Evolutionary conservation across 331 rosid genomes (phyloP).

Genomic region (Rosa hybrid): DNA sequence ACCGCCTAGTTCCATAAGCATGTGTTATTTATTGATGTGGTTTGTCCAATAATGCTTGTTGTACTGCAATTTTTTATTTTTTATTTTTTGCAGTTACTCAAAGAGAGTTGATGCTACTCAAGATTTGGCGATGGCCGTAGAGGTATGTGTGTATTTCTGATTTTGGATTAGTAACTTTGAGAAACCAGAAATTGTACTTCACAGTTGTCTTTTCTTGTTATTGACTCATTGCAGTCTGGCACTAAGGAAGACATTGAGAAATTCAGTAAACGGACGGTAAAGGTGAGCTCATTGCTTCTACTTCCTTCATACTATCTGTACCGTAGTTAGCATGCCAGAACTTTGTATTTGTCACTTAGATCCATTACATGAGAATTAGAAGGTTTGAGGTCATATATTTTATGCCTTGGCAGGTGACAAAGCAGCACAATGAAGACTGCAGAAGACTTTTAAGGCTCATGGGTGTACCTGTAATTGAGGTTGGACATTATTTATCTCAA

Average conservation of each 20-base stretch:
- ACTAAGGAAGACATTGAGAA: conserved; percentile 94
- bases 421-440: conserved; percentile 96
- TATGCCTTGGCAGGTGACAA: conserved; percentile 70
- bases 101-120: conserved; percentile 86
- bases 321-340: neutral
- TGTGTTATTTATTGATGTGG: neutral
- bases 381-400: conserved; percentile 23
- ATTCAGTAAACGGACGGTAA: conserved; percentile 92
- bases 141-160: conserved; percentile 39
- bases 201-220: conserved; percentile 30
- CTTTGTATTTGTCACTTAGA: neutral
- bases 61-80: conserved; percentile 25
- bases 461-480: conserved; percentile 99
- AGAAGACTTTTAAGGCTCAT: conserved; percentile 83
- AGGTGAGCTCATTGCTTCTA: conserved; percentile 49
- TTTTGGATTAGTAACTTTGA: neutral
- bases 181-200: conserved; percentile 2
- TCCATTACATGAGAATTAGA: conserved; percentile 3
- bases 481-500: conserved; percentile 35
- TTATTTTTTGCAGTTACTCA: conserved; percentile 40
- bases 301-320: neutral
- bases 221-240: conserved; percentile 52
- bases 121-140: conserved; percentile 71
- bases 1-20: neutral
- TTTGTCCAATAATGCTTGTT: conserved; percentile 14